These are phyloP conservation scores for Bathelium albidoporum DNA, from an alignment of 495 filamentous ascomycete species.

Conservation along the genomic window DNA sequence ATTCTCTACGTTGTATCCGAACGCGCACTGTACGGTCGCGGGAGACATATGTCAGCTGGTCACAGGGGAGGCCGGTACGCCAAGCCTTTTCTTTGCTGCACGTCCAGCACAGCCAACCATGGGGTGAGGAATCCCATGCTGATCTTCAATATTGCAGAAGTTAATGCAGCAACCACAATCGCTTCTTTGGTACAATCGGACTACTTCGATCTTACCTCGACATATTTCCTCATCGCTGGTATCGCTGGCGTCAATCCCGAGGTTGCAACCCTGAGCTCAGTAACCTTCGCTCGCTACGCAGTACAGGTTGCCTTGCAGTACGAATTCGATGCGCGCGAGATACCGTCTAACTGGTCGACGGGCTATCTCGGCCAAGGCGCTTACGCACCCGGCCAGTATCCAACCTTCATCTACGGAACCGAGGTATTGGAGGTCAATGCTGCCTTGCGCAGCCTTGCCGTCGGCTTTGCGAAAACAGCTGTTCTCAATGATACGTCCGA, in stretches of 20 bases:
- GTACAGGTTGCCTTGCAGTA: conserved; percentile 66
- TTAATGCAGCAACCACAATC: conserved; percentile 61
- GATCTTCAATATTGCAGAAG: conserved; percentile 38
- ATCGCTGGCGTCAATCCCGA: conserved; percentile 67
- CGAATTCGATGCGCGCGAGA: conserved; percentile 62
- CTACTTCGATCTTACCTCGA: conserved; percentile 52
- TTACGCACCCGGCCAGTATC: conserved; percentile 46
- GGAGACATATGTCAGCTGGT: conserved; percentile 52
- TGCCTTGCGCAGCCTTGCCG: conserved; percentile 47
- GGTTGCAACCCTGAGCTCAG: conserved; percentile 48
- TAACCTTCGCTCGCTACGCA: conserved; percentile 57
- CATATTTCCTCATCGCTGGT: conserved; percentile 62
- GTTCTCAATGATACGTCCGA: conserved; percentile 44
- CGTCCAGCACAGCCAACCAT: background rate
- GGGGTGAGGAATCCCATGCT: background rate
- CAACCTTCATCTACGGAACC: conserved; percentile 56
- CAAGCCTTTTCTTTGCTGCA: background rate
- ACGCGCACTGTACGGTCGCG: conserved; percentile 51
- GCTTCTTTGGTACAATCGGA: conserved; percentile 47
- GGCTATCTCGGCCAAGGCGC: conserved; percentile 58
- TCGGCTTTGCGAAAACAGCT: conserved; percentile 44
- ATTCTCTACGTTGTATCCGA: conserved; percentile 52
- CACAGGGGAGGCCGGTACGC: conserved; percentile 33
- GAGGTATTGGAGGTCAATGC: conserved; percentile 68
- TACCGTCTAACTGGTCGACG: conserved; percentile 52